Evolutionary conservation across 495 filamentous ascomycete genomes (phyloP), one percentile per base, ranked within the genome.

Genomic region (Penicillium diatomitis): DNA sequence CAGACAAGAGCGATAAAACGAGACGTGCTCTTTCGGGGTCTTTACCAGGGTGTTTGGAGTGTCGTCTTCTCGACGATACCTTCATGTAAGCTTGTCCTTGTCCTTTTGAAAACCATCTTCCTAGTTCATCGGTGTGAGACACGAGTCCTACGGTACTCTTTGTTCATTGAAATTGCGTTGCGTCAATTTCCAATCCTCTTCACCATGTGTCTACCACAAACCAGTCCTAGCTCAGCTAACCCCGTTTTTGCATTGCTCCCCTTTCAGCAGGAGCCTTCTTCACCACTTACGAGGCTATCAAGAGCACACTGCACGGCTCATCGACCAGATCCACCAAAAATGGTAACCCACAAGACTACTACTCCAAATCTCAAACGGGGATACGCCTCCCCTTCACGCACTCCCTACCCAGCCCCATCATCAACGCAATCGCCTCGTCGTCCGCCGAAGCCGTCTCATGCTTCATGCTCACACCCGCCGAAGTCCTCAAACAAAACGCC

Each of bases 401-500:
- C 44, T 56, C 54, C 28, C 62, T 87, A 8, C 84, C 86, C 6
- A 68, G 71, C 39, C 81, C 88, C 0, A 39, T 85, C 8, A 73
- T 86, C 45, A 82, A 94, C 56, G 74, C 81, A 38, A 59, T 80
- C 32, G 84, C 90, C 29, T 92, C 88, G 9, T 82, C 79, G 4
- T 63, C 76, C 28, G 90, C 79, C 0, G 90, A 95, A 61, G 75
- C 87, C 47, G 85, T 88, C 3, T 88, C 87, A 4, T 95, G 90
- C 60, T 68, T 84, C 30, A 85, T 96, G 44, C 77, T 95, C 37
- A 91, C 90, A 0, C 90, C 90, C 0, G 86, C 89, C 35, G 90
- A 96, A 62, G 87, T 95, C 6, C 73, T 95, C 35, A 96, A 96
- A 68, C 90, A 95, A 55, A 95, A 95, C 65, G 87, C 90, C 3